Percentiles rank a stretch among this genome's conserved stretches.
These are phyloP conservation scores for Yamadazyma epiphylla DNA, from an alignment of 1,139 yeast species.

Conservation along the genomic window DNA sequence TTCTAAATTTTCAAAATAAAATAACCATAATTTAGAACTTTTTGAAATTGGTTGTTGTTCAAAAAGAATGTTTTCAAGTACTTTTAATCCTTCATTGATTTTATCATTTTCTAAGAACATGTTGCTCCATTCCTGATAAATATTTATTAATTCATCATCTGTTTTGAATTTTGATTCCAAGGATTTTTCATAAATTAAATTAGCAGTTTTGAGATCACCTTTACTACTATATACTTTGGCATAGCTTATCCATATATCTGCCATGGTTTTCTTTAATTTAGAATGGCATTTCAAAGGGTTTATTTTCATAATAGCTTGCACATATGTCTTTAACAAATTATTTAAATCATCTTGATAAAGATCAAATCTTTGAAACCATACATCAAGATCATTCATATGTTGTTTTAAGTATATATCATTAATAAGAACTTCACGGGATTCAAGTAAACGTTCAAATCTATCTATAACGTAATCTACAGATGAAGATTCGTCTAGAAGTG, in stretches of 20 bases:
- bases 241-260: constrained; percentile 66
- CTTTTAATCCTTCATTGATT: constrained; percentile 47
- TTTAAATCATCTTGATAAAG: constrained; percentile 25
- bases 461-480: constrained; percentile 43
- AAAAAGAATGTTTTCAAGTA: constrained; percentile 49
- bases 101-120: constrained; percentile 45
- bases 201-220: constrained; percentile 57
- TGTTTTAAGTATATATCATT: constrained; percentile 67
- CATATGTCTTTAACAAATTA: constrained; percentile 53
- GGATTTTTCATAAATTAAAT: constrained; percentile 62
- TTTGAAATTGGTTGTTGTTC: constrained; percentile 34
- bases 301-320: constrained; percentile 63
- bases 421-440: constrained; percentile 50
- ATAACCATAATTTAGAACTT: constrained; percentile 66
- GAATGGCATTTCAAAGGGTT: constrained; percentile 55
- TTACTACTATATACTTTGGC: constrained; percentile 59
- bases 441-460: constrained; percentile 53
- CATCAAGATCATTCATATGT: constrained; percentile 56
- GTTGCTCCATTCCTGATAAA: constrained; percentile 76
- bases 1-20: constrained; percentile 72
- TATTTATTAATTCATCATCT: constrained; percentile 60
- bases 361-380: constrained; percentile 64
- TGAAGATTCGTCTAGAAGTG: constrained; percentile 18
- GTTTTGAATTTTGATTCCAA: constrained; percentile 65
- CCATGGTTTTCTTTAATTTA: constrained; percentile 24